Conservation (phyloP, 1,284 basidiomycete species). For the Porogramme epimiltina region DNA sequence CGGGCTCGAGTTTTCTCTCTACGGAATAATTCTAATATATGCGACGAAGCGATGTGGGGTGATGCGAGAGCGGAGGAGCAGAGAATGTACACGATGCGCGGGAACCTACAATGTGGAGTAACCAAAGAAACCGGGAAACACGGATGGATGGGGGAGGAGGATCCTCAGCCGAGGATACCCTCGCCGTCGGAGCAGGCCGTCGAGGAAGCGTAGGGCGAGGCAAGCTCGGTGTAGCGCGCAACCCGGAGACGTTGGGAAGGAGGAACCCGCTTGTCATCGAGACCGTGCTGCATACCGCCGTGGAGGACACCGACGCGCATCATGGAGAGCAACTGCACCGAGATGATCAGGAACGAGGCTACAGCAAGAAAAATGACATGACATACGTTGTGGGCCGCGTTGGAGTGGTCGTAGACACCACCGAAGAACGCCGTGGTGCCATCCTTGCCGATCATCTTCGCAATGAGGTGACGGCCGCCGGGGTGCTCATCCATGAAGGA, state of each 20-base stretch:
- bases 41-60: slow-evolving; percentile 11
- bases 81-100: slow-evolving; percentile 17
- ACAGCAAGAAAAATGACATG: background rate
- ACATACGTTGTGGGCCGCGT: slow-evolving; percentile 84
- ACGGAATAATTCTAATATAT: slow-evolving; percentile 16
- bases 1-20: slow-evolving; percentile 7
- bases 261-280: slow-evolving; percentile 68
- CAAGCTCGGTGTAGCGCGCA: slow-evolving; percentile 63
- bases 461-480: slow-evolving; percentile 72
- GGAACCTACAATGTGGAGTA: slow-evolving; percentile 19
- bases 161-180: slow-evolving; percentile 35
- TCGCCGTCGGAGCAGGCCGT: slow-evolving; percentile 40
- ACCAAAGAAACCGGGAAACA: background rate
- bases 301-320: slow-evolving; percentile 88
- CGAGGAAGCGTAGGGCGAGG: slow-evolving; percentile 46
- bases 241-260: slow-evolving; percentile 72
- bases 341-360: slow-evolving; percentile 18
- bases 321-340: slow-evolving; percentile 80
- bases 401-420: slow-evolving; percentile 92
- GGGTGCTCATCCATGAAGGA: slow-evolving; percentile 92
- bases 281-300: slow-evolving; percentile 67
- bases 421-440: slow-evolving; percentile 94
- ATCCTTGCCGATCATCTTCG: slow-evolving; percentile 74
- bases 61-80: slow-evolving; percentile 15
- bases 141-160: background rate